Evolutionary conservation across 1,284 basidiomycete genomes (phyloP).

Genomic region (Pascua sp.): DNA sequence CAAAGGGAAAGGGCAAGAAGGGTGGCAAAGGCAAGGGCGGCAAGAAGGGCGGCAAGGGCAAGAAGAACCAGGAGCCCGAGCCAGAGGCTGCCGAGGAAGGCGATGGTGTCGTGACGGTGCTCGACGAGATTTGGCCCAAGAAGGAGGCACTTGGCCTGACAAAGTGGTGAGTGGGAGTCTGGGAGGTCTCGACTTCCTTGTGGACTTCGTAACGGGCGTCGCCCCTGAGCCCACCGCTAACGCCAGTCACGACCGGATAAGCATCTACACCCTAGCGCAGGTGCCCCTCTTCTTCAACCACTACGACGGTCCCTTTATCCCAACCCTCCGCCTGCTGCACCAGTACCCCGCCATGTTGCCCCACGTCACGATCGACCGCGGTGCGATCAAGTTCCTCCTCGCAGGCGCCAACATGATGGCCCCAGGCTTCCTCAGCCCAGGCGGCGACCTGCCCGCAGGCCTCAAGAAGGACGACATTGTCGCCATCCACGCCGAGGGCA

Average conservation of each 20-base stretch:
- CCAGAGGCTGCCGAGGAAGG: conserved; percentile 51
- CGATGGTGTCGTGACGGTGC: conserved; percentile 52
- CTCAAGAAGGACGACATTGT: conserved; percentile 71
- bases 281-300: conserved; percentile 95
- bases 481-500: conserved; percentile 91
- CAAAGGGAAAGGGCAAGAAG: conserved; percentile 23
- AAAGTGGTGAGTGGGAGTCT: conserved; percentile 74
- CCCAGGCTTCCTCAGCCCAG: conserved; percentile 88
- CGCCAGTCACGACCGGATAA: conserved; percentile 85
- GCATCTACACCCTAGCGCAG: conserved; percentile 80
- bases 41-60: conserved; percentile 37
- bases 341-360: conserved; percentile 90
- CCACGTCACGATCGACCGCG: conserved; percentile 85
- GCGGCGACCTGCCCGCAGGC: conserved; percentile 80
- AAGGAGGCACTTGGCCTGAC: conserved; percentile 89
- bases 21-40: conserved; percentile 34
- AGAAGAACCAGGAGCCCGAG: conserved; percentile 30
- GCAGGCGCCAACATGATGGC: conserved; percentile 93
- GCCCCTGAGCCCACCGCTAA: background rate
- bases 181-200: background rate
- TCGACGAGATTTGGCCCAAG: conserved; percentile 97
- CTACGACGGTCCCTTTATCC: conserved; percentile 88
- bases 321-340: conserved; percentile 83
- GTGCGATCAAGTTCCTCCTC: conserved; percentile 95
- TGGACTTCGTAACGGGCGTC: background rate